Evolutionary conservation across 192 early-diverging fungal genomes (phyloP).

Genomic region (Backusella tarrabulga): DNA sequence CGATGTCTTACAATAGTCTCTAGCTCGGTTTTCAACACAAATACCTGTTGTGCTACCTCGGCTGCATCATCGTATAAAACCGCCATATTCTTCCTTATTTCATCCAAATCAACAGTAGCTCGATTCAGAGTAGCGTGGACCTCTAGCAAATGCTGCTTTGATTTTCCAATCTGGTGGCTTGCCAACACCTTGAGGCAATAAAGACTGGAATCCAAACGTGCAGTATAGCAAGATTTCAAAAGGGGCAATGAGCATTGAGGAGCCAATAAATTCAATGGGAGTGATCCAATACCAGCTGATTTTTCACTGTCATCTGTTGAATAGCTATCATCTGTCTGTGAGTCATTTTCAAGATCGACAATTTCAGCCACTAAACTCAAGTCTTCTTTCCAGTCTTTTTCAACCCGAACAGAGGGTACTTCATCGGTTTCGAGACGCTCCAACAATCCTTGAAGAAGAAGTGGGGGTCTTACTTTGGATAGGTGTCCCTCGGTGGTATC

Average conservation of each 20-base stretch:
- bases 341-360: background rate
- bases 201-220: constrained; percentile 24
- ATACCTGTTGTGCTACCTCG: constrained; percentile 42
- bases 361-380: constrained; percentile 14
- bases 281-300: background rate
- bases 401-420: constrained; percentile 1
- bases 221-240: background rate
- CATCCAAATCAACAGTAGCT: constrained; percentile 42
- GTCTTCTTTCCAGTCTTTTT: constrained; percentile 39
- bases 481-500: constrained; percentile 37
- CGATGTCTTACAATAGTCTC: constrained; percentile 46
- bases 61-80: constrained; percentile 47
- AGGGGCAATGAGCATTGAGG: background rate
- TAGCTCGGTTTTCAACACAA: constrained; percentile 42
- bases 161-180: constrained; percentile 10
- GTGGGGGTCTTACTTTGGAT: constrained; percentile 43
- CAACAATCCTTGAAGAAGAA: constrained; percentile 44
- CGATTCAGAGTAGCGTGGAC: constrained; percentile 37
- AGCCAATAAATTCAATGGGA: background rate
- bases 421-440: constrained; percentile 35
- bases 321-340: background rate
- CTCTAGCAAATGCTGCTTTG: constrained; percentile 29
- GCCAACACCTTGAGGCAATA: constrained; percentile 29
- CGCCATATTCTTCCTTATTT: constrained; percentile 38
- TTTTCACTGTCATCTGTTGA: background rate